These are phyloP conservation scores for Corchorus olitorius DNA, from an alignment of 345 rosid species.

Conservation along the genomic window DNA sequence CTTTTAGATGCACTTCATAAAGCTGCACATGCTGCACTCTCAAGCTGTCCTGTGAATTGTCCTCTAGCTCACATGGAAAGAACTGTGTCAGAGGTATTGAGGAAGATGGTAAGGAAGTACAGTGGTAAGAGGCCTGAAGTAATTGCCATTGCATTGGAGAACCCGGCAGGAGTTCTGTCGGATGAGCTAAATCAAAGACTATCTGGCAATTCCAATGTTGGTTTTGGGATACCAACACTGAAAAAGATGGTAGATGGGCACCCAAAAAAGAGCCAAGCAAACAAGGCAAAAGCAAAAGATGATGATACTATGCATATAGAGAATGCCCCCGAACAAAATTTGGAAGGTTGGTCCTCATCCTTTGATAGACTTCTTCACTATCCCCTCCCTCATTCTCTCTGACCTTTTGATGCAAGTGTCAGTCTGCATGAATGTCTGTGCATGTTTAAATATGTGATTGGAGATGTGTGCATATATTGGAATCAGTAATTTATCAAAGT, in stretches of 20 bases:
- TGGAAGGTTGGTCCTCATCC: constrained; percentile 41
- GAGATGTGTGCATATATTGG: background rate
- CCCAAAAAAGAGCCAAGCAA: constrained; percentile 40
- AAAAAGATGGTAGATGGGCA: constrained; percentile 50
- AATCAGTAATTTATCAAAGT: background rate
- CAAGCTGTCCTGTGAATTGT: constrained; percentile 85
- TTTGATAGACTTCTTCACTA: constrained; percentile 14
- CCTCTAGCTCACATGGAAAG: constrained; percentile 93
- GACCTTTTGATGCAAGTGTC: background rate
- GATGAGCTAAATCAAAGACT: constrained; percentile 67
- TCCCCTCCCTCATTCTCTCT: constrained; percentile 19
- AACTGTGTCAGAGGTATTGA: constrained; percentile 76
- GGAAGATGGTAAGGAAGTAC: constrained; percentile 94
- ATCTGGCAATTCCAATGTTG: constrained; percentile 63
- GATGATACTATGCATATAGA: constrained; percentile 26
- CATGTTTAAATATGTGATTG: background rate
- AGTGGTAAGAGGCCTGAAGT: constrained; percentile 97
- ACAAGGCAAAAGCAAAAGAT: constrained; percentile 35
- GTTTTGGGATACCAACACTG: constrained; percentile 55
- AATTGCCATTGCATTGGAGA: constrained; percentile 79
- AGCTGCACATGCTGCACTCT: constrained; percentile 91
- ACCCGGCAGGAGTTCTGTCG: constrained; percentile 70
- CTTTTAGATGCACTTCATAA: constrained; percentile 86
- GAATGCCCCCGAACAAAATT: constrained; percentile 30
- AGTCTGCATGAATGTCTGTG: constrained; percentile 4